These are phyloP conservation scores for Inga oerstediana DNA, from an alignment of 306 rosid genomes.

Conservation along the genomic window DNA sequence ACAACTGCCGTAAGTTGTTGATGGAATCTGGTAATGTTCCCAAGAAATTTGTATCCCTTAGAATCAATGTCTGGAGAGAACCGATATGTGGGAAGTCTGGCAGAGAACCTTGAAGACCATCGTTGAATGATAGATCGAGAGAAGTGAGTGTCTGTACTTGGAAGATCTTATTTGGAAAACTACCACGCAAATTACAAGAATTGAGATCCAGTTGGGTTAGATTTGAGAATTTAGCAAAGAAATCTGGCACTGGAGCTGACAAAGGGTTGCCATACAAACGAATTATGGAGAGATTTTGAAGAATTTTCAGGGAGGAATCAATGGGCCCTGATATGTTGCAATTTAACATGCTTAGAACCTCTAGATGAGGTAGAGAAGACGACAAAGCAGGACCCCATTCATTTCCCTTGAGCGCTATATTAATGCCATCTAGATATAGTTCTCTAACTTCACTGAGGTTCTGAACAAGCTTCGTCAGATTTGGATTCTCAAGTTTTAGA, in stretches of 20 bases:
- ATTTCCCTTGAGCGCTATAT: slow-evolving; percentile 31
- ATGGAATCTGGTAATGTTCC: background rate
- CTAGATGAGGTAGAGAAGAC: background rate
- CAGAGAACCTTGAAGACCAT: background rate
- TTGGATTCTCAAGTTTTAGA: background rate
- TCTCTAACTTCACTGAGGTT: slow-evolving; percentile 24
- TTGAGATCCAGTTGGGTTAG: background rate
- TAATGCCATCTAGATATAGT: slow-evolving; percentile 41
- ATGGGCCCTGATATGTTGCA: slow-evolving; percentile 31
- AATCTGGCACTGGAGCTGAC: background rate
- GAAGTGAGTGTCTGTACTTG: background rate
- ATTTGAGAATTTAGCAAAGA: slow-evolving; percentile 7
- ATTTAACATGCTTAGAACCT: slow-evolving; percentile 11
- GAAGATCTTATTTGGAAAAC: slow-evolving; percentile 24
- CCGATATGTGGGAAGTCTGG: slow-evolving; percentile 5
- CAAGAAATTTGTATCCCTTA: background rate
- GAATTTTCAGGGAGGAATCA: background rate
- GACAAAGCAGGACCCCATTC: slow-evolving; percentile 43
- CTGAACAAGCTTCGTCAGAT: background rate
- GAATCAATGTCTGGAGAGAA: background rate
- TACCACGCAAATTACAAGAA: background rate
- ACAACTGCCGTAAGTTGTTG: background rate
- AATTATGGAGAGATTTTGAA: background rate
- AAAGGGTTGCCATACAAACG: background rate
- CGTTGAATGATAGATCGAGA: background rate